Conservation (phyloP, 2,329 filamentous ascomycete species). For the Daldinia sp. region DNA sequence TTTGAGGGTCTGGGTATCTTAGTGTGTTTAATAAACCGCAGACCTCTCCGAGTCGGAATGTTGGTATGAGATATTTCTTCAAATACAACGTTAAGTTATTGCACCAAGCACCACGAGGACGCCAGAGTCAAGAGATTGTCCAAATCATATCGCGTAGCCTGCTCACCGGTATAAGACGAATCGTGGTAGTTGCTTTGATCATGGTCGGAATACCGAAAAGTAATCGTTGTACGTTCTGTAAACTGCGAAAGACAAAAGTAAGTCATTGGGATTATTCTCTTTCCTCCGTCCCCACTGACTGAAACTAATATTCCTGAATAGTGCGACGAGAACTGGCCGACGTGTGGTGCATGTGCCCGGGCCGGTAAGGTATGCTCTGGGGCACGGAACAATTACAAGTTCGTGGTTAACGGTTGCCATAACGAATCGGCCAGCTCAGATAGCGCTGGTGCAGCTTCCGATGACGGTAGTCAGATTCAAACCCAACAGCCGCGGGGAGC, state of each 20-base stretch:
- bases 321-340: conserved; percentile 52
- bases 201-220: conserved; percentile 52
- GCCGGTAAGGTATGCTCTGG: conserved; percentile 48
- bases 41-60: conserved; percentile 13
- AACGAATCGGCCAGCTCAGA: conserved; percentile 39
- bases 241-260: conserved; percentile 49
- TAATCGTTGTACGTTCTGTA: conserved; percentile 51
- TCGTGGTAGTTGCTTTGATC: conserved; percentile 14
- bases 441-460: conserved; percentile 16
- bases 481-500: conserved; percentile 16
- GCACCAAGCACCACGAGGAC: conserved; percentile 13
- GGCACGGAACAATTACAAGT: conserved; percentile 46
- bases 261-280: conserved; percentile 6
- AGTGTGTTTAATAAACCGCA: conserved; percentile 32
- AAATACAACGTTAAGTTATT: conserved; percentile 28
- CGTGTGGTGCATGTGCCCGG: conserved; percentile 48
- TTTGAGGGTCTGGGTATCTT: conserved; percentile 20
- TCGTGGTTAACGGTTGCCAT: conserved; percentile 49
- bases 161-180: conserved; percentile 14
- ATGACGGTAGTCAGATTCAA: conserved; percentile 12
- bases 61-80: conserved; percentile 23
- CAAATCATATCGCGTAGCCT: conserved; percentile 7
- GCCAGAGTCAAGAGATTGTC: background rate
- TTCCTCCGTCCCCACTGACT: background rate
- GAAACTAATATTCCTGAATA: conserved; percentile 34